Evolutionary conservation across 73 alveolate species (phyloP), one percentile per base, ranked within the genome.

Genomic region (Stentor coeruleus): DNA sequence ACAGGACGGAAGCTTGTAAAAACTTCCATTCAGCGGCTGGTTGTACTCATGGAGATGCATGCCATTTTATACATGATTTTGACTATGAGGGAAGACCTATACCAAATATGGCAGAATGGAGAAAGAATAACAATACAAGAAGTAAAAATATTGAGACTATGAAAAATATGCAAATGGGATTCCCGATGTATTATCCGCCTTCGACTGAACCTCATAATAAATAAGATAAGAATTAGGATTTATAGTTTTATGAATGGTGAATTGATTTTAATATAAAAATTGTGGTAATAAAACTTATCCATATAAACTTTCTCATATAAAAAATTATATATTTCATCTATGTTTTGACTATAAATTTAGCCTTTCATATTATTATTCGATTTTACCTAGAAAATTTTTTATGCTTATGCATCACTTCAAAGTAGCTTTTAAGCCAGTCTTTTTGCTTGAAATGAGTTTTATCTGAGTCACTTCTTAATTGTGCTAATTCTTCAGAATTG

Each of bases 11-110:
- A 40, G 74, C 83, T 0, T 75, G 83, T 38, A 75, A 35, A 38
- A 75, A 75, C 2, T 75, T 75, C 72, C 83, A 75, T 66, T 75
- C 83, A 2, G 77, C 83, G 6, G 83, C 83, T 15, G 83, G 83
- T 1, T 75, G 83, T 3, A n/a, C 83, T 1, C 83, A 75, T 33
- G 83, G 83, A 20, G 83, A 75, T n/a, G 38, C n/a, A 6, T 75
- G 83, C 2, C 72, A 39, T 38, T 75, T 75, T 2, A 40, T 75
- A 6, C 83, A 75, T 2, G 83, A 75, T 66, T 37, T 15, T 31
- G 26, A 28, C 28, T 75, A 39, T 38, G 83, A 37, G 26, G 83
- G 83, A 36, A 31, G 83, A n/a, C 83, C 83, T 20, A 75, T 75
- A 20, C 83, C 83, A 2, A 75, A 75, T 38, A 20, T 75, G 30